Conservation (phyloP, 495 filamentous ascomycete genomes). For the Xanthoparmelia taractica region DNA sequence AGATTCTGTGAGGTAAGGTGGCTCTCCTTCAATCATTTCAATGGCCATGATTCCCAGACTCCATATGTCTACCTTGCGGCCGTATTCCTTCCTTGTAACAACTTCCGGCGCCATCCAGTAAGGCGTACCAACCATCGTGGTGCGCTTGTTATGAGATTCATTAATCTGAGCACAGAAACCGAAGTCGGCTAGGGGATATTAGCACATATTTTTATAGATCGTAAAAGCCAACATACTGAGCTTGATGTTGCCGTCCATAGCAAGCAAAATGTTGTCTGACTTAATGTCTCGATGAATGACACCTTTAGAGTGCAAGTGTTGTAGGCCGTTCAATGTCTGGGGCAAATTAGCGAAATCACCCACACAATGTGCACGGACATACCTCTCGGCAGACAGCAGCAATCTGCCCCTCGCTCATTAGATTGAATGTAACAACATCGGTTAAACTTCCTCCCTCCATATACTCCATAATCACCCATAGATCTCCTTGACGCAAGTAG, state of each 20-base stretch:
- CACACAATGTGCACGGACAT: constrained; percentile 25
- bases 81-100: constrained; percentile 94
- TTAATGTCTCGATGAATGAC: constrained; percentile 99
- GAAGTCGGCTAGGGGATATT: constrained; percentile 70
- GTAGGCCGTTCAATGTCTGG: constrained; percentile 77
- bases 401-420: constrained; percentile 96
- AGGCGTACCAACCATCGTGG: constrained; percentile 97
- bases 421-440: constrained; percentile 97
- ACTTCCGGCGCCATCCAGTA: constrained; percentile 99
- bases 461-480: constrained; percentile 99
- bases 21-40: constrained; percentile 99
- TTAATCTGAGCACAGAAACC: constrained; percentile 99
- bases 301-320: constrained; percentile 93
- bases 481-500: constrained; percentile 75
- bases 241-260: constrained; percentile 95
- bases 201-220: constrained; percentile 26
- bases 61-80: constrained; percentile 98
- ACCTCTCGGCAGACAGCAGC: constrained; percentile 90
- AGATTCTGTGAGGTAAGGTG: constrained; percentile 91
- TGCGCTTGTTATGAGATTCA: constrained; percentile 91
- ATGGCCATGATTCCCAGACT: constrained; percentile 99
- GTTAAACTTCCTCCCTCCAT: constrained; percentile 98
- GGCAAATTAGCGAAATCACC: neutral
- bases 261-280: constrained; percentile 92
- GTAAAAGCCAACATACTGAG: constrained; percentile 60